Conservation (phyloP, 768 basidiomycete species). For the Rossbeevera mucosa region DNA sequence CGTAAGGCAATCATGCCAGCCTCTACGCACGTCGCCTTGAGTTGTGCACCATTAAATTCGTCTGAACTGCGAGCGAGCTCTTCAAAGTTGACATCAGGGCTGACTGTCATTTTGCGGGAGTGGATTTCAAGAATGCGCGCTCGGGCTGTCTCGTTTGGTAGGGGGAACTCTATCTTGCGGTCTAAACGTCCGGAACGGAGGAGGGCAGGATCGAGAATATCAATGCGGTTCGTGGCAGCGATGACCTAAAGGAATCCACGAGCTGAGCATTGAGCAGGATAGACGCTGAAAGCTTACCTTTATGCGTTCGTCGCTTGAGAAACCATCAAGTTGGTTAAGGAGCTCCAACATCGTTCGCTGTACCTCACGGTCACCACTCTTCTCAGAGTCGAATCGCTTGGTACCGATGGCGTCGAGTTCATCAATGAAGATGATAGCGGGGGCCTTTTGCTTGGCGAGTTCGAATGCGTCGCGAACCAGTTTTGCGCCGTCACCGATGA, state of each 20-base stretch:
- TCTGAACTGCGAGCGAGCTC: slow-evolving; percentile 96
- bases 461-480: slow-evolving; percentile 98
- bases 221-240: slow-evolving; percentile 97
- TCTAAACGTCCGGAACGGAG: slow-evolving; percentile 96
- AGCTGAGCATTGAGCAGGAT: slow-evolving; percentile 2
- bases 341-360: slow-evolving; percentile 99
- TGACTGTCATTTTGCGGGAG: slow-evolving; percentile 90
- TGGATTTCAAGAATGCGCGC: slow-evolving; percentile 96
- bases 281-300: slow-evolving; percentile 52
- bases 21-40: slow-evolving; percentile 98
- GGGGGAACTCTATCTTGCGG: slow-evolving; percentile 97
- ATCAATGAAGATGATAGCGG: slow-evolving; percentile 99
- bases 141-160: slow-evolving; percentile 94
- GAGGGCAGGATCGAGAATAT: slow-evolving; percentile 97
- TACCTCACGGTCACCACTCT: slow-evolving; percentile 98
- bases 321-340: slow-evolving; percentile 96
- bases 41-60: slow-evolving; percentile 95
- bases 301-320: slow-evolving; percentile 94
- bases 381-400: slow-evolving; percentile 97
- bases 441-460: slow-evolving; percentile 95
- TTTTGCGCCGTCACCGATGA: slow-evolving; percentile 99
- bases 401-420: slow-evolving; percentile 99
- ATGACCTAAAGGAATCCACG: slow-evolving; percentile 63
- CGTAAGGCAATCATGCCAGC: slow-evolving; percentile 98
- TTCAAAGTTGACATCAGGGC: slow-evolving; percentile 89